Percentiles rank a stretch among this genome's conserved stretches.
These are phyloP conservation scores for Brassica hybrid DNA, from an alignment of 441 rosid genomes.

Conservation along the genomic window DNA sequence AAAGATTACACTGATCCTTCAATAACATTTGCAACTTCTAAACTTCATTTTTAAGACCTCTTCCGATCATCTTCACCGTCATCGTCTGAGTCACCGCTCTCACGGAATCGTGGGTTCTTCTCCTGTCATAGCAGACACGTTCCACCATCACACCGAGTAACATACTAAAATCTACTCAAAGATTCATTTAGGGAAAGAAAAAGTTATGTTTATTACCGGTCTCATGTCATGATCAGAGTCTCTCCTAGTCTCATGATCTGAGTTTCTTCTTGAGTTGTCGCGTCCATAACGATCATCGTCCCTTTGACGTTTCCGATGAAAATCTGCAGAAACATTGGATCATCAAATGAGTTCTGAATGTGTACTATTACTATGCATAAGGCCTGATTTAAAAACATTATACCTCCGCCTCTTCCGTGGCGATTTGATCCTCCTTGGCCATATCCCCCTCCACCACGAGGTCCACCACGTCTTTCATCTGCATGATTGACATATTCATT, in stretches of 20 bases:
- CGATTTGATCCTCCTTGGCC: conserved; percentile 67
- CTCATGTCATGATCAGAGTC: conserved; percentile 81
- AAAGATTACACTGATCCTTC: conserved; percentile 28
- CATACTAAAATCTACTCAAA: background rate
- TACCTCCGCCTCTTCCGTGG: conserved; percentile 64
- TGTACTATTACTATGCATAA: background rate
- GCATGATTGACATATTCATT: no score
- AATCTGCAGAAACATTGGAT: conserved; percentile 52
- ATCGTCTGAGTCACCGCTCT: conserved; percentile 83
- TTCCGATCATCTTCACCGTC: conserved; percentile 84
- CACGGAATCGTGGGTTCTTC: conserved; percentile 99
- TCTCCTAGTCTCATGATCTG: conserved; percentile 77
- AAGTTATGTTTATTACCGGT: conserved; percentile 42
- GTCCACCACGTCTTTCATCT: conserved; percentile 81
- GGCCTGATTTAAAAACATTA: conserved; percentile 14
- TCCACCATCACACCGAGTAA: background rate
- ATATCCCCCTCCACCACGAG: conserved; percentile 47
- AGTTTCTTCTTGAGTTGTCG: conserved; percentile 66
- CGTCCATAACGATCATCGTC: conserved; percentile 75
- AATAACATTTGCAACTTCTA: conserved; percentile 22
- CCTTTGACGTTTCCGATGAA: conserved; percentile 73
- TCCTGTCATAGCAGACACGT: conserved; percentile 57
- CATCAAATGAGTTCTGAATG: background rate
- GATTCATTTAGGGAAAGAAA: no score
- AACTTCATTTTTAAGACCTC: conserved; percentile 44